Base-by-base conservation (phyloP, 805 yeast species). In the Saccharomycopsis fermentans region DNA sequence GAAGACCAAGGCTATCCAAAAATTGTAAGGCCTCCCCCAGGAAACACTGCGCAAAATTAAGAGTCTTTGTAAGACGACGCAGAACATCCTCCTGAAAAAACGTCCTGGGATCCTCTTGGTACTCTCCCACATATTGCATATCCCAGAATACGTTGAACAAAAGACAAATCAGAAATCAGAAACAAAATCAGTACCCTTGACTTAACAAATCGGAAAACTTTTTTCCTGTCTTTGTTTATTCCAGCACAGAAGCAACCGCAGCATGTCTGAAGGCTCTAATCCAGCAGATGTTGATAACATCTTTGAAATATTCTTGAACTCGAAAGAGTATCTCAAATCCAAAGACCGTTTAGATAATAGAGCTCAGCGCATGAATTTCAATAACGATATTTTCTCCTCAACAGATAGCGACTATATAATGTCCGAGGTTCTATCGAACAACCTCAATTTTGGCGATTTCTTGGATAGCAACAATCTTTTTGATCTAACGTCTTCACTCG, bases 381-480 rank as follows among this genome's bases (percentile, higher is more conserved):
- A 24, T 14, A 43, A 43, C 24, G 50, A 43, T 8, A 14, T 43
- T 24, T 43, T 43, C 29, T 43, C 50, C n/a, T 43, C 50, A 4
- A 43, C 50, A 21, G 50, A 43, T 16, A 43, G 50, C 17, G 50
- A 43, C 26, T 43, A 43, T 8, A 43, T 43, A 21, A 43, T 43
- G 50, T 43, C 50, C 1, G 50, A 43, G 29, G 50, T 43, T 24
- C 50, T 43, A n/a, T 43, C 50, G 6, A 43, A 43, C 14, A 43
- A 43, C n/a, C 50, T 43, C 6, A 24, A 58, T 48, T 50, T 58
- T 43, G 61, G 54, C 26, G 52, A 24, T 21, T n/a, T 19, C 40
- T 34, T 39, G 27, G 59, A 57, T 6, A 17, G 17, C 51, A 50
- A 14, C 8, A 43, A 43, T 43, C 24, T 43, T 21, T 43, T 43